Evolutionary conservation across 2,329 filamentous ascomycete species (phyloP), one percentile per base, ranked within the genome.

Genomic region (Aspergillus sergii): DNA sequence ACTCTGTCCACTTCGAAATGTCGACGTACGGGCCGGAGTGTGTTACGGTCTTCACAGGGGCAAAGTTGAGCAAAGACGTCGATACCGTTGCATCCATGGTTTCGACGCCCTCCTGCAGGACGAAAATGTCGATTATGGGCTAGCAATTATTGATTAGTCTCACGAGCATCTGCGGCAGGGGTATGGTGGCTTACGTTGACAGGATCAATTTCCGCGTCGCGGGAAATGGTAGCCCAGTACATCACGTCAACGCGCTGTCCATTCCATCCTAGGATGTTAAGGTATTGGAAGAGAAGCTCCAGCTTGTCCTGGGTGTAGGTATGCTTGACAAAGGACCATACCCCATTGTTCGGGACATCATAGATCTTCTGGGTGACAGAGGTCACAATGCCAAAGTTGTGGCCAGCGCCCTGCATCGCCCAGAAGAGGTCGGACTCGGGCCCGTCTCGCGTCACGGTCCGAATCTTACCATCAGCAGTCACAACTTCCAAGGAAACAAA

Each of bases 351-450:
- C 14, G 59, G 43, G 4, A 75, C 50, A 57, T 81, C 76, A 66
- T 83, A 83, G 48, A 85, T 79, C 68, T 82, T 81, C 23, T 75
- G 74, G 0, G 78, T 80, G 16, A 81, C 73, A 1, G 77, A 78
- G 0, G 81, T 85, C 10, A 86, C 81, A 53, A 87, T 80, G 43
- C 85, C 85, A 64, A 87, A 86, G 71, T 86, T 86, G 60, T 86
- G 82, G 1, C 85, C 85, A 2, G 84, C 85, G 5, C 85, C 85
- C 55, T 77, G 75, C 67, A 87, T 77, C 0, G 76, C 85, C 85
- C 84, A 88, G 68, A 79, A 87, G 2, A 87, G 76, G 39, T 86
- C 84, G 0, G 55, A 36, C 21, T 64, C 30, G 5, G 32, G 50
- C 8, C 58, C 56, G 2, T 61, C 14, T 8, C 43, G 32, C 19